phyloP scores from a whole-genome alignment of 192 early-diverging fungal genomes.

The Umbelopsis sp. region DNA sequence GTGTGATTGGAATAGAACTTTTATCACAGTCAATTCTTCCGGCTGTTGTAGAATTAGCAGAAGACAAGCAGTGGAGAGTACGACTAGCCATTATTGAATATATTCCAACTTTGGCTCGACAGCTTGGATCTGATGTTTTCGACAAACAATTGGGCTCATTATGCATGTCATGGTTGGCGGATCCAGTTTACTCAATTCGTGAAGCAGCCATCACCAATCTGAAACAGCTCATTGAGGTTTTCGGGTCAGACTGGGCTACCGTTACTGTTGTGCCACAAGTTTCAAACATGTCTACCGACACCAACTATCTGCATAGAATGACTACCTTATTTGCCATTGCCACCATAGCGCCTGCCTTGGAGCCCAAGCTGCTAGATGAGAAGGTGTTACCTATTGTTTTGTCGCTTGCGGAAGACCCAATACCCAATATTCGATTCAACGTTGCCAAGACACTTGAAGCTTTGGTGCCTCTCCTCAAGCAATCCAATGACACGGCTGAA shows the following conservation, averaged over 20 bases:
- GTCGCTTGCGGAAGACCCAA: constrained; percentile 85
- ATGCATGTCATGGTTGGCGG: constrained; percentile 99
- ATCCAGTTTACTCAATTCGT: constrained; percentile 95
- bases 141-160: constrained; percentile 92
- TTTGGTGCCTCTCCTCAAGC: constrained; percentile 78
- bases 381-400: constrained; percentile 87
- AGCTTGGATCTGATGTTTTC: constrained; percentile 96
- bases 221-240: constrained; percentile 94
- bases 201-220: constrained; percentile 97
- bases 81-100: constrained; percentile 99
- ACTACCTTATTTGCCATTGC: constrained; percentile 96
- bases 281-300: constrained; percentile 81
- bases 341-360: constrained; percentile 85
- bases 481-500: constrained; percentile 58
- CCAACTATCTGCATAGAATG: constrained; percentile 97
- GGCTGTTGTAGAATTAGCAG: constrained; percentile 97
- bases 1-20: constrained; percentile 96
- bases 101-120: constrained; percentile 94
- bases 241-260: constrained; percentile 99
- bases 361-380: constrained; percentile 86
- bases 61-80: constrained; percentile 99
- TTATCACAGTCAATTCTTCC: constrained; percentile 96
- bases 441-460: constrained; percentile 94
- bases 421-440: constrained; percentile 99
- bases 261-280: constrained; percentile 93